A percentile compares a stretch with the other conserved stretches of the same genome.
Evolutionary conservation across 1,139 yeast genomes (phyloP).

Genomic region (Zygotorulaspora mrakii): DNA sequence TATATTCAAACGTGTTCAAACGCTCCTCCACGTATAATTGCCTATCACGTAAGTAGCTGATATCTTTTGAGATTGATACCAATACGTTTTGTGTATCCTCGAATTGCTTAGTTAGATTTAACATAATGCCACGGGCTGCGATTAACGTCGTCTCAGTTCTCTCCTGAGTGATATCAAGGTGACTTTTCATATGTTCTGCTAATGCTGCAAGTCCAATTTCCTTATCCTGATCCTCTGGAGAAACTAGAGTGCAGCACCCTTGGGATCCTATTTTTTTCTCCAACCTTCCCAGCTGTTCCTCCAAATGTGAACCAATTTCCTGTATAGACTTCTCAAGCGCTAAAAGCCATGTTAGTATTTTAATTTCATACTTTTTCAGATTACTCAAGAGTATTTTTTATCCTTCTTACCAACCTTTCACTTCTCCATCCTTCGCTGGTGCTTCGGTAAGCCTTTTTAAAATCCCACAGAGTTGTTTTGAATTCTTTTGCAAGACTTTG

Average conservation of each 20-base stretch:
- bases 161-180: constrained; percentile 9
- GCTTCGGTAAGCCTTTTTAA: constrained; percentile 13
- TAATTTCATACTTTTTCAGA: neutral
- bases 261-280: constrained; percentile 7
- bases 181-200: neutral
- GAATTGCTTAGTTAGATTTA: constrained; percentile 17
- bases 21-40: constrained; percentile 19
- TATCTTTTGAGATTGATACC: constrained; percentile 16
- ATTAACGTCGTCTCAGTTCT: constrained; percentile 7
- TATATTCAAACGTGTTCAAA: constrained; percentile 7
- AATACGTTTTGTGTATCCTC: constrained; percentile 17
- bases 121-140: constrained; percentile 14
- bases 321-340: constrained; percentile 4
- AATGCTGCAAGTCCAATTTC: constrained; percentile 2
- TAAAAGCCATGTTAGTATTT: constrained; percentile 9
- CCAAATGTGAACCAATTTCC: constrained; percentile 7
- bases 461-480: constrained; percentile 17
- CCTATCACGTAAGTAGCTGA: constrained; percentile 13
- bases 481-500: constrained; percentile 24
- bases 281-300: constrained; percentile 4
- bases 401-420: constrained; percentile 12
- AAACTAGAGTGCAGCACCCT: neutral
- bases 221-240: neutral
- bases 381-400: constrained; percentile 4
- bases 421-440: constrained; percentile 8